A percentile compares a stretch with the other conserved stretches of the same genome.
Conservation (phyloP, 345 rosid genomes). For the Turnera subulata region DNA sequence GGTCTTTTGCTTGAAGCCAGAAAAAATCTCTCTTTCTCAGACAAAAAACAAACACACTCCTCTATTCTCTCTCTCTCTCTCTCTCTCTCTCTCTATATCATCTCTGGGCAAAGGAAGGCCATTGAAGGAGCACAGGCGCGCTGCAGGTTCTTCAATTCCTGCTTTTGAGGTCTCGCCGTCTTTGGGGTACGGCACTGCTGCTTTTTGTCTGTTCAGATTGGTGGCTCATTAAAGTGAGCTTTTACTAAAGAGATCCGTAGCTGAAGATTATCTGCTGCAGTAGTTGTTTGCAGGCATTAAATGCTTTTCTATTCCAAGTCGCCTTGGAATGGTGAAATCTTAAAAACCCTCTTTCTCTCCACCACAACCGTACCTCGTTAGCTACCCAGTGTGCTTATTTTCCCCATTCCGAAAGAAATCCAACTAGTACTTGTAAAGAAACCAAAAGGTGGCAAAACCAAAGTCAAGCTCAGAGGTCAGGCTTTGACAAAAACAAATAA, state of each 20-base stretch:
- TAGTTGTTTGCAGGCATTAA: constrained; percentile 23
- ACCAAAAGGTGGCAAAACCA: constrained; percentile 2
- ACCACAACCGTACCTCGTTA: background rate
- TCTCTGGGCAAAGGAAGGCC: background rate
- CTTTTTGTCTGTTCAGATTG: constrained; percentile 21
- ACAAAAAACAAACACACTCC: no score
- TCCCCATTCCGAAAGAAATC: constrained; percentile 17
- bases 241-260: constrained; percentile 8
- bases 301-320: constrained; percentile 14
- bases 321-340: constrained; percentile 23
- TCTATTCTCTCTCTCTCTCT: no score
- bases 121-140: background rate
- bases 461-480: constrained; percentile 15
- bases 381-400: background rate
- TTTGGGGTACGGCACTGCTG: constrained; percentile 11
- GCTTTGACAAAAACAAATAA: background rate
- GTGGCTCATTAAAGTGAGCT: constrained; percentile 19
- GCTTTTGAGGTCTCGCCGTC: constrained; percentile 31
- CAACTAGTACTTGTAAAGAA: background rate
- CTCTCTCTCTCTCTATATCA: no score
- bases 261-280: background rate
- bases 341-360: background rate
- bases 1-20: background rate
- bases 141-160: constrained; percentile 15
- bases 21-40: no score